Evolutionary conservation across 2,329 filamentous ascomycete genomes (phyloP).

Genomic region (Rhynchosporium agropyri): DNA sequence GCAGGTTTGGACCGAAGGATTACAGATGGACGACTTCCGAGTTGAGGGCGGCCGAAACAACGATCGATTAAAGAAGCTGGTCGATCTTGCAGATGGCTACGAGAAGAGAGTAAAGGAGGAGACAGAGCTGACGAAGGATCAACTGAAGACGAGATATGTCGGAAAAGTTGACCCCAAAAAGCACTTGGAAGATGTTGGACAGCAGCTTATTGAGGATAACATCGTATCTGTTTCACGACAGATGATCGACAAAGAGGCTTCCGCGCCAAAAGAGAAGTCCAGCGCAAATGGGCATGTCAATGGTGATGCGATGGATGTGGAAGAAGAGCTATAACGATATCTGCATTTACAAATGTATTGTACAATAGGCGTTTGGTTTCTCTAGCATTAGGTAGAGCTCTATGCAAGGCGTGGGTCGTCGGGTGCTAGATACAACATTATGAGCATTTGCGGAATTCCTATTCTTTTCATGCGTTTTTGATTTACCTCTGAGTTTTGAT

Average conservation of each 20-base stretch:
- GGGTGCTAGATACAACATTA: constrained; percentile 27
- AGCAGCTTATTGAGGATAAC: constrained; percentile 98
- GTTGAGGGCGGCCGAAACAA: constrained; percentile 83
- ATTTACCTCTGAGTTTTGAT: too few relatives aligned
- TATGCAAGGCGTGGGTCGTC: constrained; percentile 28
- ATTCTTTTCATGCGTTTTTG: too few relatives aligned
- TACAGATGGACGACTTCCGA: constrained; percentile 96
- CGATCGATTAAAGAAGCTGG: constrained; percentile 83
- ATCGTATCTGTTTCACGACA: constrained; percentile 97
- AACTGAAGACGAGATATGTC: constrained; percentile 97
- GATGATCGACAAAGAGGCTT: constrained; percentile 99
- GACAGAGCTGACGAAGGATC: constrained; percentile 94
- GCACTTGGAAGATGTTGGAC: constrained; percentile 94
- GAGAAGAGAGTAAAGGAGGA: constrained; percentile 99
- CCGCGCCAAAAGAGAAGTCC: constrained; percentile 73
- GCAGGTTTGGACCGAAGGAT: constrained; percentile 97
- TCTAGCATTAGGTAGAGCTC: constrained; percentile 27
- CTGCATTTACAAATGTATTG: constrained; percentile 50
- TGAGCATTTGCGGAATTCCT: constrained; percentile 11
- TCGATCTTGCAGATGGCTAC: constrained; percentile 89
- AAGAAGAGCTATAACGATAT: constrained; percentile 44
- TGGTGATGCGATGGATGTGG: constrained; percentile 40
- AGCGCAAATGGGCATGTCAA: constrained; percentile 49
- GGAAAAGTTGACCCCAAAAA: constrained; percentile 99
- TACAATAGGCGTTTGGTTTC: constrained; percentile 43